Base-by-base conservation (phyloP, 371 early-diverging fungal species). In the Choanephora cucurbitarum region DNA sequence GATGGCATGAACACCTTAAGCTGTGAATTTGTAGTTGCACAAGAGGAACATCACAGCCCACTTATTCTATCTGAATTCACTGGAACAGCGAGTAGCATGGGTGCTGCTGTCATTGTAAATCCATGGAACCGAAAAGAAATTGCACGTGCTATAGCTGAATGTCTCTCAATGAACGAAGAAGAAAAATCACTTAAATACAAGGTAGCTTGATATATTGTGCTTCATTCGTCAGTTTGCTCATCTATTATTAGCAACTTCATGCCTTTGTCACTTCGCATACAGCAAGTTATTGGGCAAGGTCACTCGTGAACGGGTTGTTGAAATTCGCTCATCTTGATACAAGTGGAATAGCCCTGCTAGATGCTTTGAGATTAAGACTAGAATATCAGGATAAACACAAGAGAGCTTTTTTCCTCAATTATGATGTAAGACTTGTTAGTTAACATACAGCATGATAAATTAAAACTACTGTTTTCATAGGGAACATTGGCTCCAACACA, bases 1-100 rank as follows among this genome's bases (percentile, higher is more conserved):
- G 99, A 99, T 67, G 99, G 99, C 39, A 99, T 99, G 99, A 99
- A 99, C 74, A 90, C 99, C 7, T 96, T 97, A 0, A 91, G 94
- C 43, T 92, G 98, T 58, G 99, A 99, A 73, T 99, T 93, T 73
- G 85, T 99, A 44, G 88, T 98, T 31, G 98, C 96, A 75, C 98
- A 99, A 72, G 91, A 93, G 49, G 90, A 93, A 37, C 90, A 89
- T 52, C 78, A 88, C 55, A 94, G 95, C 0, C 92, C 96, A 15
- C 77, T 99, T 43, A 93, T 99, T 18, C 72, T 99, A 45, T 91
- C 91, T 51, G 96, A 99, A 73, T 96, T 97, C 76, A 94, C 98
- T 15, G 99, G 97, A 10, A 95, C 98, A 2, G 92, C 96, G 7
- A 92, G 93, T 13, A 88, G 93, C 24, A 79, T 98, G 37, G 82